Percentiles rank a stretch among this genome's conserved stretches.
Conservation (phyloP, 2,329 filamentous ascomycete species). For the Cladosporium oxysporum region DNA sequence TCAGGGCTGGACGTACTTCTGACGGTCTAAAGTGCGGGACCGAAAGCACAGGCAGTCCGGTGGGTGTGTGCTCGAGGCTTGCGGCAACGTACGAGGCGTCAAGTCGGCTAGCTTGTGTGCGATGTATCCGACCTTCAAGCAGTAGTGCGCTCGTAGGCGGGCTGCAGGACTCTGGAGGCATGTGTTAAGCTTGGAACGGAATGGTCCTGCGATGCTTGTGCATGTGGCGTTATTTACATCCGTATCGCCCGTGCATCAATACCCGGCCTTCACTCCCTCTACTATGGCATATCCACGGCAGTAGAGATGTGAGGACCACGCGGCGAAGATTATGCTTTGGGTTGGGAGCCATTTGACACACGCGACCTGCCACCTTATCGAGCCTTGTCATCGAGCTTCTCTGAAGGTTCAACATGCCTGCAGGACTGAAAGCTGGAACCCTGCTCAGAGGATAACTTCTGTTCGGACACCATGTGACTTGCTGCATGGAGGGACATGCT, state of each 20-base stretch:
- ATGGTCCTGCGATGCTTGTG: conserved; percentile 14
- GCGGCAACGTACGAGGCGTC: background rate
- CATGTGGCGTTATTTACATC: conserved; percentile 16
- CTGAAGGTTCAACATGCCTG: background rate
- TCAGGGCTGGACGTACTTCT: background rate
- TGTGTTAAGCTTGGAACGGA: conserved; percentile 10
- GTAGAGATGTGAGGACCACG: background rate
- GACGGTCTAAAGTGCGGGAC: conserved; percentile 7
- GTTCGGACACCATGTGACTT: background rate
- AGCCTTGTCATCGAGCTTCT: background rate
- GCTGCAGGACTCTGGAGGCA: background rate
- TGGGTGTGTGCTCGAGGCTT: background rate
- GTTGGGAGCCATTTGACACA: background rate
- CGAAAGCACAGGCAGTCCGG: background rate
- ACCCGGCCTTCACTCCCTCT: background rate
- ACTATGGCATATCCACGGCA: background rate
- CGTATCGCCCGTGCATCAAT: conserved; percentile 2
- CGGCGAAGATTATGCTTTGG: conserved; percentile 1
- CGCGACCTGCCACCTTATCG: background rate
- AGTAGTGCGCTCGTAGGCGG: background rate
- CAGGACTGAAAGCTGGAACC: background rate
- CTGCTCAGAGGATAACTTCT: background rate
- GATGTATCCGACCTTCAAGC: background rate
- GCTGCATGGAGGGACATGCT: background rate
- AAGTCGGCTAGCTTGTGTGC: conserved; percentile 10